These are phyloP conservation scores for Polyplosphaeria fusca DNA, from an alignment of 495 filamentous ascomycete species.

Conservation along the genomic window DNA sequence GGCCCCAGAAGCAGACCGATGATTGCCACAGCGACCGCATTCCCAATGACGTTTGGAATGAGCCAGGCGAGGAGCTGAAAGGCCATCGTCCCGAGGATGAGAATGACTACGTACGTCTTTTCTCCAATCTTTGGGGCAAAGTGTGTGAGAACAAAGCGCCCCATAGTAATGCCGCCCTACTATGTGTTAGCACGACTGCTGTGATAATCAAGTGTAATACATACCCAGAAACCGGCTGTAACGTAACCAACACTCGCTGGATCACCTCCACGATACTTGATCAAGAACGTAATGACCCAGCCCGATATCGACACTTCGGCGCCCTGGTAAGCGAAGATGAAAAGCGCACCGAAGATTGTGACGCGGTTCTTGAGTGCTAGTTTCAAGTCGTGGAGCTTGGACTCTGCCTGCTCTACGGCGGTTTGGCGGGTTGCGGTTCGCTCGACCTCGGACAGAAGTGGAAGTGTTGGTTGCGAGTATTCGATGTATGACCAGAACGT, in stretches of 20 bases:
- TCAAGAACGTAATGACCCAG: conserved; percentile 79
- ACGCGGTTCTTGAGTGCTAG: conserved; percentile 54
- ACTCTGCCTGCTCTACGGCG: conserved; percentile 14
- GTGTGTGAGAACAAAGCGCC: conserved; percentile 64
- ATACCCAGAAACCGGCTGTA: conserved; percentile 75
- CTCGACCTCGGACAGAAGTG: conserved; percentile 43
- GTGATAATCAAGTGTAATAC: background rate
- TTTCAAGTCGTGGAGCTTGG: conserved; percentile 41
- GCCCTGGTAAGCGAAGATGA: conserved; percentile 80
- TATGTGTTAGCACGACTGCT: background rate
- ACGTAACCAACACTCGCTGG: conserved; percentile 72
- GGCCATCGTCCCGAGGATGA: conserved; percentile 56
- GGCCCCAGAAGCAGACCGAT: conserved; percentile 76
- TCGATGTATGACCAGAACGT: conserved; percentile 58
- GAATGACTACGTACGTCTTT: conserved; percentile 59
- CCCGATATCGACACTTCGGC: conserved; percentile 72
- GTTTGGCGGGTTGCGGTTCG: conserved; percentile 37
- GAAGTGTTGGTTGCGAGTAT: conserved; percentile 42
- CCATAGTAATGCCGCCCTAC: conserved; percentile 62
- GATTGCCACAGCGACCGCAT: conserved; percentile 59
- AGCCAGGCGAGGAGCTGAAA: conserved; percentile 75
- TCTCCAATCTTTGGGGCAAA: conserved; percentile 65
- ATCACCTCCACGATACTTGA: conserved; percentile 63
- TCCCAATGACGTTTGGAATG: conserved; percentile 49
- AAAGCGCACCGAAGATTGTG: conserved; percentile 67